These are phyloP conservation scores for Xanthoconium separans DNA, from an alignment of 1,284 basidiomycete genomes.

Conservation along the genomic window DNA sequence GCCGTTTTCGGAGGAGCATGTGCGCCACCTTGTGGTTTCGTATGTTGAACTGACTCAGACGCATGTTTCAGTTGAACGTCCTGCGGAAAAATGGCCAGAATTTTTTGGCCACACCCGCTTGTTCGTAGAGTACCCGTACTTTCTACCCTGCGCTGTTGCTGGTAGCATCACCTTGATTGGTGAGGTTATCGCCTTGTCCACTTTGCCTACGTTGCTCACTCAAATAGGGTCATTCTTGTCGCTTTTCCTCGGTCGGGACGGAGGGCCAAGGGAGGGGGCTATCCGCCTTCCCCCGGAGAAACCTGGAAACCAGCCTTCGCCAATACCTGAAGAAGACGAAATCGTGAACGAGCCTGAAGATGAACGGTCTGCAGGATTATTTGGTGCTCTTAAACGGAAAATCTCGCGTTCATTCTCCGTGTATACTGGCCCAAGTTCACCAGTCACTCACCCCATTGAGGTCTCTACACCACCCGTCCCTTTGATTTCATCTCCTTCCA, in stretches of 20 bases:
- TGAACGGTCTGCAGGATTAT: slow-evolving; percentile 40
- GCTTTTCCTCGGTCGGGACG: slow-evolving; percentile 89
- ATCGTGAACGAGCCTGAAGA: slow-evolving; percentile 46
- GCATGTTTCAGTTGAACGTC: slow-evolving; percentile 66
- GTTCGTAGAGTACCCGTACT: slow-evolving; percentile 85
- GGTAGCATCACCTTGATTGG: slow-evolving; percentile 72
- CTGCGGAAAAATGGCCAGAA: slow-evolving; percentile 81
- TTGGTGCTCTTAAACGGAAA: slow-evolving; percentile 40
- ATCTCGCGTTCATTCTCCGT: slow-evolving; percentile 57
- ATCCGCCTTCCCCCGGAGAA: slow-evolving; percentile 83
- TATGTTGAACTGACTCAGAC: neutral
- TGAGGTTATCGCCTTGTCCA: slow-evolving; percentile 29
- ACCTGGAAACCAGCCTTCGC: slow-evolving; percentile 38
- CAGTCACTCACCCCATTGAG: slow-evolving; percentile 40
- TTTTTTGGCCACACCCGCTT: slow-evolving; percentile 66
- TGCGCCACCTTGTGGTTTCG: slow-evolving; percentile 38
- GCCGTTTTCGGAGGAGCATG: slow-evolving; percentile 86
- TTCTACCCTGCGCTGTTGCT: slow-evolving; percentile 86
- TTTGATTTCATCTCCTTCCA: slow-evolving; percentile 42
- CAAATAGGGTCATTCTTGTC: slow-evolving; percentile 74
- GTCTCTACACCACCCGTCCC: slow-evolving; percentile 45
- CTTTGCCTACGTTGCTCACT: slow-evolving; percentile 3
- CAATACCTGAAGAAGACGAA: slow-evolving; percentile 62
- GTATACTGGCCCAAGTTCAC: slow-evolving; percentile 42
- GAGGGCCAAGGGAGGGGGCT: slow-evolving; percentile 81